Percentiles rank a stretch among this genome's conserved stretches.
phyloP scores from a whole-genome alignment of 1,284 basidiomycete species.

The Ceratobasidium sp. region DNA sequence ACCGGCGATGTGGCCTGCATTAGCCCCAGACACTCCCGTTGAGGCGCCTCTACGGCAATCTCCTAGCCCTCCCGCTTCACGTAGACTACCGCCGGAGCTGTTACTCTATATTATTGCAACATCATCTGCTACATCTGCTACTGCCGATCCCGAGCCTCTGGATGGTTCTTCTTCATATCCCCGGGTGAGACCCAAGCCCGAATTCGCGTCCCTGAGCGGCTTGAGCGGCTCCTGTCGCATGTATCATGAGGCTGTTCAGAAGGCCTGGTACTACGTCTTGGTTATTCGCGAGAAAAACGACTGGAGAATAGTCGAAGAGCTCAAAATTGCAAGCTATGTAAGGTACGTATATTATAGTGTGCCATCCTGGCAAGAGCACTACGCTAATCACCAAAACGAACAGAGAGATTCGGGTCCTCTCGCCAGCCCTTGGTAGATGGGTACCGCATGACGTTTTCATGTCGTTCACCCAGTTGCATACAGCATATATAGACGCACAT shows the following conservation, averaged over 20 bases:
- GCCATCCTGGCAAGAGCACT: neutral
- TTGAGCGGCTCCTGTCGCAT: neutral
- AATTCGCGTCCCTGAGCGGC: neutral
- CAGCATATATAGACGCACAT: constrained; percentile 17
- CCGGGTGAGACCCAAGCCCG: neutral
- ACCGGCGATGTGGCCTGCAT: too few relatives aligned
- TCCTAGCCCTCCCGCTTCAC: neutral
- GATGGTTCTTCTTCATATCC: constrained; percentile 13
- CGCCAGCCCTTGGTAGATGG: constrained; percentile 1
- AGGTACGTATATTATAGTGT: neutral
- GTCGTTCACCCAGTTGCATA: constrained; percentile 7
- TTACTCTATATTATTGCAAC: constrained; percentile 4
- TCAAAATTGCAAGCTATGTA: constrained; percentile 6
- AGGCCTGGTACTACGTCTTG: constrained; percentile 10
- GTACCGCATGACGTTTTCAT: neutral
- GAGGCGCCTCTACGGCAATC: neutral
- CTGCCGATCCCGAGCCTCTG: neutral
- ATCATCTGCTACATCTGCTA: neutral
- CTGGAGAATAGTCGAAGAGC: neutral
- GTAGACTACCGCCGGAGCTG: constrained; percentile 8
- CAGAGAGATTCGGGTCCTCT: constrained; percentile 15
- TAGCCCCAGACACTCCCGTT: too few relatives aligned
- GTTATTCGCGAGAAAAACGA: constrained; percentile 4
- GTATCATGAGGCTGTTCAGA: constrained; percentile 20
- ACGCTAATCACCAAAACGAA: neutral